Evolutionary conservation across 805 yeast species (phyloP).

Genomic region (Ogataea zsoltii): DNA sequence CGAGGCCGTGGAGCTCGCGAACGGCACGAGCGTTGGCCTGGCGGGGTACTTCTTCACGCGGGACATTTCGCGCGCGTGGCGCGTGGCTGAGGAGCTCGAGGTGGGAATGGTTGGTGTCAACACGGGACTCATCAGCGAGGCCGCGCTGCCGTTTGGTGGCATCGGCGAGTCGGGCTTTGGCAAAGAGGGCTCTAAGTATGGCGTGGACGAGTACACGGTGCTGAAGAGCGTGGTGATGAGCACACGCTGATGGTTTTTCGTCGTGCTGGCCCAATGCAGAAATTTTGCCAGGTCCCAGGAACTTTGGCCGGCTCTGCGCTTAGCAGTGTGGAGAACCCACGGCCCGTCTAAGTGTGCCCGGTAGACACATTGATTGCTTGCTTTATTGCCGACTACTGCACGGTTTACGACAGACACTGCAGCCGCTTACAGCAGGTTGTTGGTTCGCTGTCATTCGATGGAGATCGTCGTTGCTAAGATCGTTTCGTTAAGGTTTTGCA

Average conservation of each 20-base stretch:
- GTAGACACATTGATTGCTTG: too few relatives aligned
- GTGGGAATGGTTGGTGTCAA: constrained; percentile 81
- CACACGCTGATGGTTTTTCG: not conserved
- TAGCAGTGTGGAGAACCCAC: too few relatives aligned
- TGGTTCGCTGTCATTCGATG: too few relatives aligned
- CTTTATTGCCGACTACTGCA: too few relatives aligned
- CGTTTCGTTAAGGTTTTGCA: too few relatives aligned
- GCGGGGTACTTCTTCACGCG: constrained; percentile 71
- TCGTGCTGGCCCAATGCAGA: not conserved
- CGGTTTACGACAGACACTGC: too few relatives aligned
- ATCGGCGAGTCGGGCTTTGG: constrained; percentile 75
- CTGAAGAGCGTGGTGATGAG: constrained; percentile 61
- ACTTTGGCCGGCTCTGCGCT: too few relatives aligned
- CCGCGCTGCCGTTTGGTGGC: constrained; percentile 71
- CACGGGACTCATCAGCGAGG: constrained; percentile 66
- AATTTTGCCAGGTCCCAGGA: too few relatives aligned
- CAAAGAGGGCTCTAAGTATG: constrained; percentile 73
- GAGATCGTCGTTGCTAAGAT: too few relatives aligned
- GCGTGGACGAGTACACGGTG: constrained; percentile 67
- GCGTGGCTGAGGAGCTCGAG: constrained; percentile 60
- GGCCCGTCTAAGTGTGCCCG: too few relatives aligned
- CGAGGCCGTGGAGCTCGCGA: constrained; percentile 58
- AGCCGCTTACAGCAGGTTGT: too few relatives aligned
- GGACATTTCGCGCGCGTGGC: constrained; percentile 50
- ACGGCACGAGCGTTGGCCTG: constrained; percentile 63